These are phyloP conservation scores for Aspergillus glaucus DNA, from an alignment of 2,329 filamentous ascomycete genomes.

Conservation along the genomic window DNA sequence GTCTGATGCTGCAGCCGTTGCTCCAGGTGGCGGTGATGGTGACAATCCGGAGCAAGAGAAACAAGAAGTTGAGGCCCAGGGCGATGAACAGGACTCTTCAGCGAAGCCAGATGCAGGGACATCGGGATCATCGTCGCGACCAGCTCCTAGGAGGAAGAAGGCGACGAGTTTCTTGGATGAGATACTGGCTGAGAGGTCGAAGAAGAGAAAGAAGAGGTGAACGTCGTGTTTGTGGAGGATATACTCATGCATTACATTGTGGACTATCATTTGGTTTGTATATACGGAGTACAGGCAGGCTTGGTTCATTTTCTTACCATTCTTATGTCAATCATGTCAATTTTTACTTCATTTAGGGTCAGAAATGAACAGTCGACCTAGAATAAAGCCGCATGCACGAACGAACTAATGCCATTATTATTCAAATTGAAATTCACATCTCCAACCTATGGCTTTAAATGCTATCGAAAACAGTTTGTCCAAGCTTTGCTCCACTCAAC, in stretches of 20 bases:
- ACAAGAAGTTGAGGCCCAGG: neutral
- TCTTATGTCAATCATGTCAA: too few relatives aligned
- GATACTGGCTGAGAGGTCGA: constrained; percentile 40
- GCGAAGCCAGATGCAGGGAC: too few relatives aligned
- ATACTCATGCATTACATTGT: constrained; percentile 1
- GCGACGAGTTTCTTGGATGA: constrained; percentile 51
- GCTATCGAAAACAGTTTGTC: constrained; percentile 9
- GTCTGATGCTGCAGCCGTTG: constrained; percentile 2
- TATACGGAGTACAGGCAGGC: too few relatives aligned
- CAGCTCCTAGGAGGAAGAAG: constrained; percentile 30
- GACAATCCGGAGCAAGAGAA: neutral
- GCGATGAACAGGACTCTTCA: neutral
- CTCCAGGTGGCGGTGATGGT: constrained; percentile 3
- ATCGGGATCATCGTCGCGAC: constrained; percentile 2
- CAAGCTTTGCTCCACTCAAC: constrained; percentile 13
- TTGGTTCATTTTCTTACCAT: too few relatives aligned
- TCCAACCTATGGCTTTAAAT: constrained; percentile 3
- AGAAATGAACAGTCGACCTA: too few relatives aligned
- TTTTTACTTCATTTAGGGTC: neutral
- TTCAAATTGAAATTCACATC: neutral
- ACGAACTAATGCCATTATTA: neutral
- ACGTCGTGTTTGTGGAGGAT: neutral
- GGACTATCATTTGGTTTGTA: too few relatives aligned
- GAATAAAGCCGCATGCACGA: neutral
- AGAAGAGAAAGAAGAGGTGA: constrained; percentile 46